A percentile compares a stretch with the other conserved stretches of the same genome.
These are phyloP conservation scores for Porogramme epimiltina DNA, from an alignment of 1,284 basidiomycete species.

Conservation along the genomic window DNA sequence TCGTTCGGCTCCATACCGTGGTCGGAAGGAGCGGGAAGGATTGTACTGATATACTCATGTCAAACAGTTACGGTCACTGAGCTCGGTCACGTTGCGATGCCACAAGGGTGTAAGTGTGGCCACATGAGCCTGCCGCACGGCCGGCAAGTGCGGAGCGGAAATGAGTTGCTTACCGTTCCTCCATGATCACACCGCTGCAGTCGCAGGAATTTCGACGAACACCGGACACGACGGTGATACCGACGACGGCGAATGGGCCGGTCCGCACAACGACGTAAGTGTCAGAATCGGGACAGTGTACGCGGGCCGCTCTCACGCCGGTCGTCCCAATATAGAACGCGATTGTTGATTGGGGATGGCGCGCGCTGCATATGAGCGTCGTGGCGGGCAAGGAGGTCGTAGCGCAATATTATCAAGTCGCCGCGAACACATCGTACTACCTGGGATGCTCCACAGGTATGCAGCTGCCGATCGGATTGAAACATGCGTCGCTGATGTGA, in stretches of 20 bases:
- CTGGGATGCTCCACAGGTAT: slow-evolving; percentile 33
- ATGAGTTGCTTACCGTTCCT: background rate
- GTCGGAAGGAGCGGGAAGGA: background rate
- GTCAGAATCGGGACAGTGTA: background rate
- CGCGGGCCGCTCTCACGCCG: background rate
- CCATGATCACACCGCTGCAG: slow-evolving; percentile 8
- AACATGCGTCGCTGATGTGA: background rate
- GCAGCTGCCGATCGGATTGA: too few species aligned
- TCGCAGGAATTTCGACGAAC: slow-evolving; percentile 32
- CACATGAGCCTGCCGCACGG: background rate
- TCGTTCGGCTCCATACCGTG: background rate
- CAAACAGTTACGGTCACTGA: slow-evolving; percentile 27
- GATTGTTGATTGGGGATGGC: slow-evolving; percentile 32
- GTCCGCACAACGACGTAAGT: slow-evolving; percentile 29
- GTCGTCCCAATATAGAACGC: slow-evolving; percentile 20
- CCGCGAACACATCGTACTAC: slow-evolving; percentile 30
- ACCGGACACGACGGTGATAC: slow-evolving; percentile 26
- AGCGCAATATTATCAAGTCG: slow-evolving; percentile 25
- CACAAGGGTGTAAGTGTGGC: slow-evolving; percentile 27
- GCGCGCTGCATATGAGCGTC: slow-evolving; percentile 31
- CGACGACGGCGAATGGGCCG: slow-evolving; percentile 28
- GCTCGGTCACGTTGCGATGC: slow-evolving; percentile 27
- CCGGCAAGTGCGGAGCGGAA: background rate
- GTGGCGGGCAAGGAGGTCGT: slow-evolving; percentile 30
- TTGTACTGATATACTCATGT: background rate